A percentile compares a stretch with the other conserved stretches of the same genome.
Evolutionary conservation across 2,329 filamentous ascomycete species (phyloP).

Genomic region (Aspergillus thermomutatus): DNA sequence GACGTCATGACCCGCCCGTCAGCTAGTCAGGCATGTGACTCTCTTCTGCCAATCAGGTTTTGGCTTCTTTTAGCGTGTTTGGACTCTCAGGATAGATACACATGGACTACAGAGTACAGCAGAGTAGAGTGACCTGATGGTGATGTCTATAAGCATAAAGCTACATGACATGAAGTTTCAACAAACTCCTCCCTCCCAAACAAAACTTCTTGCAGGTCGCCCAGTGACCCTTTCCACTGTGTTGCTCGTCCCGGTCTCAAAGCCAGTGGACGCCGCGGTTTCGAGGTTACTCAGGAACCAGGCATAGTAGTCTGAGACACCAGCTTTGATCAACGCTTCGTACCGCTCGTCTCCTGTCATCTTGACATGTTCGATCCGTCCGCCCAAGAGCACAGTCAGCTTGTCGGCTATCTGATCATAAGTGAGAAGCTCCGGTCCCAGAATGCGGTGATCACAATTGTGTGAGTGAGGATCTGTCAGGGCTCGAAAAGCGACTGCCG

Average conservation of each 20-base stretch:
- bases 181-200: too few relatives aligned
- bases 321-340: not conserved
- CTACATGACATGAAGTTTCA: not conserved
- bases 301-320: not conserved
- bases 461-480: constrained; percentile 39
- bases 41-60: not conserved
- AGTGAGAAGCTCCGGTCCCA: constrained; percentile 31
- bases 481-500: constrained; percentile 41
- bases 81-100: not conserved
- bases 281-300: not conserved
- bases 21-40: not conserved
- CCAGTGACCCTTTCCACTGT: not conserved
- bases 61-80: not conserved
- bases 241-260: not conserved
- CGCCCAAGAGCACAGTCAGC: not conserved
- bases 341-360: not conserved
- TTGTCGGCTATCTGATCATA: constrained; percentile 27
- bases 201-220: not conserved
- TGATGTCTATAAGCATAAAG: not conserved
- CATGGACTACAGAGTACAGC: too few relatives aligned
- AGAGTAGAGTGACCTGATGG: too few relatives aligned
- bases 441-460: constrained; percentile 39
- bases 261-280: not conserved
- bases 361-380: constrained; percentile 1
- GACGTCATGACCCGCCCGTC: constrained; percentile 6